These are phyloP conservation scores for Termitomyces sp. DNA, from an alignment of 768 basidiomycete species.

Conservation along the genomic window DNA sequence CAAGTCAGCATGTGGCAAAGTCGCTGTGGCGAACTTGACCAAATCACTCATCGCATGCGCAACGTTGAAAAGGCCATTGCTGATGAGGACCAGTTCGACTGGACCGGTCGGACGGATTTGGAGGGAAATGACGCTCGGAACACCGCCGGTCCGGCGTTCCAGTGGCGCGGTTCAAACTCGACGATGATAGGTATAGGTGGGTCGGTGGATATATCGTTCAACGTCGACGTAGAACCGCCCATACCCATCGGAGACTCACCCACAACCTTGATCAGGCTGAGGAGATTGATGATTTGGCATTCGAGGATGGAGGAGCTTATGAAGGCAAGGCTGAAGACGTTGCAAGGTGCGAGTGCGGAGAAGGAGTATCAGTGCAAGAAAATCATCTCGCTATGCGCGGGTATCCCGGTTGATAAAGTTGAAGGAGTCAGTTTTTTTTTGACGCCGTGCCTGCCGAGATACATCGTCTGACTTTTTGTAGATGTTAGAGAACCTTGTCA, in stretches of 20 bases:
- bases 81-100: conserved; percentile 83
- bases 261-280: conserved; percentile 61
- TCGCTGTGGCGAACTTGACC: conserved; percentile 73
- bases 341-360: conserved; percentile 80
- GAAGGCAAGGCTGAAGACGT: conserved; percentile 55
- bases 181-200: conserved; percentile 63
- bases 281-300: conserved; percentile 83
- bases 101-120: conserved; percentile 69
- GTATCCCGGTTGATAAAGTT: conserved; percentile 81
- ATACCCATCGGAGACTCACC: conserved; percentile 55
- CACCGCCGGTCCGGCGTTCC: conserved; percentile 60
- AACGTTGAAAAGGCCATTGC: conserved; percentile 77
- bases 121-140: conserved; percentile 32
- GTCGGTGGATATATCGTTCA: conserved; percentile 57
- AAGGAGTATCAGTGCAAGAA: conserved; percentile 90
- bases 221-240: conserved; percentile 68
- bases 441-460: background rate
- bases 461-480: conserved; percentile 21
- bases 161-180: conserved; percentile 59
- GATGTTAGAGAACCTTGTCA: conserved; percentile 81
- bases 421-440: conserved; percentile 63
- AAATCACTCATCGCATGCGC: conserved; percentile 70
- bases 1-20: conserved; percentile 75
- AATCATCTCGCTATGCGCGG: conserved; percentile 85
- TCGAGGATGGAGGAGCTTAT: conserved; percentile 70